These are phyloP conservation scores for Isabelozyma rhagii DNA, from an alignment of 805 yeast genomes.

Conservation along the genomic window DNA sequence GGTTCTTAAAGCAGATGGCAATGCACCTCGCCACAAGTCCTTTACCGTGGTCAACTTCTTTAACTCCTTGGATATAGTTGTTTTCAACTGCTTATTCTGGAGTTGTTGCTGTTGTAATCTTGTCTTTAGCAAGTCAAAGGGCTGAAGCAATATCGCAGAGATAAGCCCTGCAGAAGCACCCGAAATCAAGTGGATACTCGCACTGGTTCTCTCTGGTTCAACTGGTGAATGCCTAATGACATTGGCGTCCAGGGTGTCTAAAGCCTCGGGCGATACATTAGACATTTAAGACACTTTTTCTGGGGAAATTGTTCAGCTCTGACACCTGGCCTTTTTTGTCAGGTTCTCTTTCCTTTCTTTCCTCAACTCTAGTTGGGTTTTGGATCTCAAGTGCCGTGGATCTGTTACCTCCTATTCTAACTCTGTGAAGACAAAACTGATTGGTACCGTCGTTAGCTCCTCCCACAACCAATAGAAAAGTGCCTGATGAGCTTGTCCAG, in stretches of 20 bases:
- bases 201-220: neutral
- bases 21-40: constrained; percentile 88
- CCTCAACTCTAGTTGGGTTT: too few relatives aligned
- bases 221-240: too few relatives aligned
- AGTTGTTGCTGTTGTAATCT: constrained; percentile 55
- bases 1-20: constrained; percentile 87
- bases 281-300: neutral
- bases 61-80: constrained; percentile 40
- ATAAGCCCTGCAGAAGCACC: constrained; percentile 85
- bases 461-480: neutral
- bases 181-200: constrained; percentile 58
- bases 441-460: neutral
- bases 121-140: constrained; percentile 85
- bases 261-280: neutral
- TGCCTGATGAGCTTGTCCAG: neutral
- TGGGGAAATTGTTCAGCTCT: neutral
- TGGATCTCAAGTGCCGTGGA: neutral
- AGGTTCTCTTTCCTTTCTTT: neutral
- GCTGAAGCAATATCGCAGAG: constrained; percentile 79
- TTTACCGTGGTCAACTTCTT: constrained; percentile 35
- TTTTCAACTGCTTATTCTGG: constrained; percentile 15
- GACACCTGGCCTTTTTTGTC: neutral
- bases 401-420: too few relatives aligned
- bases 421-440: too few relatives aligned
- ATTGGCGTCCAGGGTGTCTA: neutral